phyloP scores from a whole-genome alignment of 1,139 yeast genomes.

The Yamadazyma membranifaciens region DNA sequence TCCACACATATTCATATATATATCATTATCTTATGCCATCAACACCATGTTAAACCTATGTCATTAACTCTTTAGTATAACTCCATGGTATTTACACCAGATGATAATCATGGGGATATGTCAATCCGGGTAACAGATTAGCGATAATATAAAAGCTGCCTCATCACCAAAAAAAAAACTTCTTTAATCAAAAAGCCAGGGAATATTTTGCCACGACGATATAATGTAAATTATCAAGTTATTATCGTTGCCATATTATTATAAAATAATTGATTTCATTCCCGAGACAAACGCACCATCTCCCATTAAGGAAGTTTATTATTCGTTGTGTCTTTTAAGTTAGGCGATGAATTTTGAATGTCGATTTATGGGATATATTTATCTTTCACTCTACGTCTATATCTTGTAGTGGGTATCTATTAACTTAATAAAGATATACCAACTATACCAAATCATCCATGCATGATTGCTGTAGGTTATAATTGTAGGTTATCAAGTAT shows the following conservation, averaged over 20 bases:
- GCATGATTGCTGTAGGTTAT: too few species aligned
- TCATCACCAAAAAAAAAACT: slow-evolving; percentile 12
- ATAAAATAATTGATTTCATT: slow-evolving; percentile 21
- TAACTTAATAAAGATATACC: too few species aligned
- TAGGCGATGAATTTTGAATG: slow-evolving; percentile 60
- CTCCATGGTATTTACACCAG: too few species aligned
- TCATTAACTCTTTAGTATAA: too few species aligned
- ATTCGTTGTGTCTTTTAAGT: slow-evolving; percentile 47
- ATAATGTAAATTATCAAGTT: slow-evolving; percentile 60
- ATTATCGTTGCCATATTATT: slow-evolving; percentile 62
- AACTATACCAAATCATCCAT: too few species aligned
- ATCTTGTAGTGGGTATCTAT: too few species aligned
- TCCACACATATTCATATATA: too few species aligned
- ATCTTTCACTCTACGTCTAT: too few species aligned
- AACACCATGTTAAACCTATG: too few species aligned
- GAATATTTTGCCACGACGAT: slow-evolving; percentile 71
- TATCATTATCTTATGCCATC: too few species aligned
- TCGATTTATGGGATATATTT: slow-evolving; percentile 58
- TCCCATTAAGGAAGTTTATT: slow-evolving; percentile 65
- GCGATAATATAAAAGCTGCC: slow-evolving; percentile 1
- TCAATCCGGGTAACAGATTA: slow-evolving; percentile 15
- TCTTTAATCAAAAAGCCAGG: slow-evolving; percentile 62
- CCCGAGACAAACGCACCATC: slow-evolving; percentile 41
- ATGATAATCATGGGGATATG: too few species aligned
- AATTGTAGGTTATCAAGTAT: too few species aligned